Evolutionary conservation across 2,329 filamentous ascomycete genomes (phyloP).

Genomic region (Trichoderma brevicompactum): DNA sequence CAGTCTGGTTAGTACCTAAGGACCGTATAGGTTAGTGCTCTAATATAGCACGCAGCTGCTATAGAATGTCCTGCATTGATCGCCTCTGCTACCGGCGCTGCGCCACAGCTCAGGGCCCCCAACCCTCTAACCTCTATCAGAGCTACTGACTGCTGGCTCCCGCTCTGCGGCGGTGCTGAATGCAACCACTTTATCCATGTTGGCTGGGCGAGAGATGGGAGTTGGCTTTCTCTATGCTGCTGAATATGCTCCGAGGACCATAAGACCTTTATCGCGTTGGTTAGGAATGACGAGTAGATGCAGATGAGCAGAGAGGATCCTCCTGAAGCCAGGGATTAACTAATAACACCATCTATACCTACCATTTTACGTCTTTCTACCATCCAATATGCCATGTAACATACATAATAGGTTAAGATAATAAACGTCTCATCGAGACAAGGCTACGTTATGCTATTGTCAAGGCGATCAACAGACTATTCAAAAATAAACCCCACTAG

Average conservation of each 20-base stretch:
- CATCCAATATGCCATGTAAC: too few species aligned
- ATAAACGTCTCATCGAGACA: too few species aligned
- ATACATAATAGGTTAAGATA: too few species aligned
- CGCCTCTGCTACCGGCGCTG: neutral
- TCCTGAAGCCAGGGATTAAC: too few species aligned
- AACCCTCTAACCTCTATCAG: neutral
- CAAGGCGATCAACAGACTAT: neutral
- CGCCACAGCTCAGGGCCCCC: too few species aligned
- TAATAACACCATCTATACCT: too few species aligned
- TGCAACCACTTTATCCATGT: neutral
- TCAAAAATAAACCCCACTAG: neutral
- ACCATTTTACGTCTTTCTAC: too few species aligned
- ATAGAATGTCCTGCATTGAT: neutral
- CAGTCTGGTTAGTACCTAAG: neutral
- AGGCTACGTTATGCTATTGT: too few species aligned
- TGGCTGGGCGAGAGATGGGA: neutral
- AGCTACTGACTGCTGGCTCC: neutral
- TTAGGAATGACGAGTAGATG: too few species aligned
- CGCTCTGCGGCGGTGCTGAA: conserved; percentile 18
- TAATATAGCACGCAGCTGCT: neutral
- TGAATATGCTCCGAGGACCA: neutral
- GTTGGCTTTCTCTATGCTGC: neutral
- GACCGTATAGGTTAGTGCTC: neutral
- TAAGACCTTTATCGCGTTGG: too few species aligned
- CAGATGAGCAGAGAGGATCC: too few species aligned